Evolutionary conservation across 768 basidiomycete genomes (phyloP), one percentile per base, ranked within the genome.

Genomic region (Tricholoma matsutake): DNA sequence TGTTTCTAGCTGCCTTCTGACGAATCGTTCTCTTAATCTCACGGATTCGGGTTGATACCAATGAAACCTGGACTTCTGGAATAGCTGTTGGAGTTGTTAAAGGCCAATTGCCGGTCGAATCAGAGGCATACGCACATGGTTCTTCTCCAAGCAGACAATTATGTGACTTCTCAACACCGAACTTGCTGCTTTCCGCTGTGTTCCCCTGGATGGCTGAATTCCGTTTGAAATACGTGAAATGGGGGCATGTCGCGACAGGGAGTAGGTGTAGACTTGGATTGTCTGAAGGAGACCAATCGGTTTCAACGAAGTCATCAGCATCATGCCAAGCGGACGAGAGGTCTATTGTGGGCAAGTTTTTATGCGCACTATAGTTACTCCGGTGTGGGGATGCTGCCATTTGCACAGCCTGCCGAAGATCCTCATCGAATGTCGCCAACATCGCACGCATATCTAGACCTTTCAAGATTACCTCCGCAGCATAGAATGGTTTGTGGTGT

Each of bases 141-240:
- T 88, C 85, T 65, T 84, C 81, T 11, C 90, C 89, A 29, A 95
- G 81, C 45, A 90, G 77, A 71, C 94, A 98, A 0, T 80, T 78
- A 70, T 98, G 96, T 2, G 92, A 88, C 45, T 84, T 75, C 72
- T 98, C 96, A 32, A 81, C 76, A 1, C 95, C 96, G 69, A 98
- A 98, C 73, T 95, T 96, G 67, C 83, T 88, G 37, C 73, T 74
- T 61, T 81, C 79, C 3, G 73, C 70, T 29, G 79, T 75, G 41
- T 75, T 76, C 10, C 74, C 73, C 11, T 76, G 67, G n/a, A 74
- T 67, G 13, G 77, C 75, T 4, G 79, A 75, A 58, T 83, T 81
- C 41, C 82, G 82, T 69, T 86, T 91, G 70, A 89, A 91, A 75
- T 91, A 96, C 7, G 86, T 87, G 69, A 97, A 87, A 28, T 87